Evolutionary conservation across 352 stramenopile species (phyloP).

Genomic region (Phytophthora tubulina): DNA sequence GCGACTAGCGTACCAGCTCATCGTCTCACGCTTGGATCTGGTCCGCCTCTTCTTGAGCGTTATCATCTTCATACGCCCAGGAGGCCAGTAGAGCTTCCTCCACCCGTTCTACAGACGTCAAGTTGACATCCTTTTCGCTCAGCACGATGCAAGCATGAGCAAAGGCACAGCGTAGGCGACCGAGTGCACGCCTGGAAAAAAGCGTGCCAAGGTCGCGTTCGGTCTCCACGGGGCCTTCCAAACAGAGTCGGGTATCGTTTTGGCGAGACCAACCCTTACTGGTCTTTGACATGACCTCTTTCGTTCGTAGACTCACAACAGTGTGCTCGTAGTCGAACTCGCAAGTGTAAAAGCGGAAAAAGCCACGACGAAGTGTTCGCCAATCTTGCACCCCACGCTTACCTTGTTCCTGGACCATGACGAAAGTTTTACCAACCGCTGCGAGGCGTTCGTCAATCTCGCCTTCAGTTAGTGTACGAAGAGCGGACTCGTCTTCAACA

Average conservation of each 20-base stretch:
- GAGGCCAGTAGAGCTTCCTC: slow-evolving; percentile 32
- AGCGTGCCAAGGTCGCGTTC: slow-evolving; percentile 74
- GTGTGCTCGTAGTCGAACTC: slow-evolving; percentile 76
- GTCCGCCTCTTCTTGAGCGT: slow-evolving; percentile 11
- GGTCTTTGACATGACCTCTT: slow-evolving; percentile 43
- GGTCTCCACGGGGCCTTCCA: slow-evolving; percentile 86
- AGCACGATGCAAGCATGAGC: slow-evolving; percentile 56
- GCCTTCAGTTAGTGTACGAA: slow-evolving; percentile 33
- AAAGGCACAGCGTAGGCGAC: slow-evolving; percentile 61
- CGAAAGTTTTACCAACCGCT: slow-evolving; percentile 28
- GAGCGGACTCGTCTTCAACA: slow-evolving; percentile 29
- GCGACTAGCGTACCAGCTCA: slow-evolving; percentile 2
- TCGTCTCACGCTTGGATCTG: slow-evolving; percentile 12
- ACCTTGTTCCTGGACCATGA: slow-evolving; percentile 2
- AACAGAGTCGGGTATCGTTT: slow-evolving; percentile 50
- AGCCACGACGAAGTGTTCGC: slow-evolving; percentile 57
- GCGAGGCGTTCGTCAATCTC: slow-evolving; percentile 37
- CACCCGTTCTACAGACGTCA: background rate
- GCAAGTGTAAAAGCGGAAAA: slow-evolving; percentile 81
- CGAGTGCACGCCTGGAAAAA: slow-evolving; percentile 66
- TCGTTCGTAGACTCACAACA: slow-evolving; percentile 68
- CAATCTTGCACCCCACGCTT: slow-evolving; percentile 26
- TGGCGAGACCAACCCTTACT: slow-evolving; percentile 60
- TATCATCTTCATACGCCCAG: slow-evolving; percentile 45
- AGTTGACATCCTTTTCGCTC: slow-evolving; percentile 15